Percentiles rank a stretch among this genome's conserved stretches.
phyloP scores from a whole-genome alignment of 345 rosid species.

The Corchorus olitorius region DNA sequence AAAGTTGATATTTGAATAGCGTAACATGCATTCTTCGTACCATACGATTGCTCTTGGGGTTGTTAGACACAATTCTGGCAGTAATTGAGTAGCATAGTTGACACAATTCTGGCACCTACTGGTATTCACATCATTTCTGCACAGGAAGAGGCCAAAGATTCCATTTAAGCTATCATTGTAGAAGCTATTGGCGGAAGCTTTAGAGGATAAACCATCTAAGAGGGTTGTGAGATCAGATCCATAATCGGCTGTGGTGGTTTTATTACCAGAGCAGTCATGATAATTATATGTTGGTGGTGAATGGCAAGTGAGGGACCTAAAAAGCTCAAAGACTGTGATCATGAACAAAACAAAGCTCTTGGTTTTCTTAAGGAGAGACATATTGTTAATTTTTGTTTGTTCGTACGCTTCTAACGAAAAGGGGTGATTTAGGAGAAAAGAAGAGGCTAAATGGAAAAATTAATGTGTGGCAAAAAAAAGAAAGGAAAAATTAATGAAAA shows the following conservation, averaged over 20 bases:
- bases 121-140: slow-evolving; percentile 33
- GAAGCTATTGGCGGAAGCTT: background rate
- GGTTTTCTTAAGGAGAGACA: slow-evolving; percentile 1
- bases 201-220: slow-evolving; percentile 1
- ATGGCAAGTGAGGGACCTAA: background rate
- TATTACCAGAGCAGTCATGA: background rate
- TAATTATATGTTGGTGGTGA: background rate
- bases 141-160: slow-evolving; percentile 37
- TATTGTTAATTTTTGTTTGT: too few relatives aligned
- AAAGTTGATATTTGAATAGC: slow-evolving; percentile 29
- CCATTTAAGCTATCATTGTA: slow-evolving; percentile 7
- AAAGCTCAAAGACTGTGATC: slow-evolving; percentile 2
- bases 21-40: slow-evolving; percentile 42
- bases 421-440: too few relatives aligned
- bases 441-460: too few relatives aligned
- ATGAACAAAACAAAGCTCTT: background rate
- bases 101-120: slow-evolving; percentile 28
- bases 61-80: slow-evolving; percentile 27
- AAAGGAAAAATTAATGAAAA: too few relatives aligned
- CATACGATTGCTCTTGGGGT: slow-evolving; percentile 28
- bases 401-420: background rate
- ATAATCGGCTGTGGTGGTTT: background rate
- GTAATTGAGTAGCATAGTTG: slow-evolving; percentile 6
- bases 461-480: too few relatives aligned
- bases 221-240: background rate